Conservation (phyloP, 805 yeast genomes). For the Metschnikowia cubensis region DNA sequence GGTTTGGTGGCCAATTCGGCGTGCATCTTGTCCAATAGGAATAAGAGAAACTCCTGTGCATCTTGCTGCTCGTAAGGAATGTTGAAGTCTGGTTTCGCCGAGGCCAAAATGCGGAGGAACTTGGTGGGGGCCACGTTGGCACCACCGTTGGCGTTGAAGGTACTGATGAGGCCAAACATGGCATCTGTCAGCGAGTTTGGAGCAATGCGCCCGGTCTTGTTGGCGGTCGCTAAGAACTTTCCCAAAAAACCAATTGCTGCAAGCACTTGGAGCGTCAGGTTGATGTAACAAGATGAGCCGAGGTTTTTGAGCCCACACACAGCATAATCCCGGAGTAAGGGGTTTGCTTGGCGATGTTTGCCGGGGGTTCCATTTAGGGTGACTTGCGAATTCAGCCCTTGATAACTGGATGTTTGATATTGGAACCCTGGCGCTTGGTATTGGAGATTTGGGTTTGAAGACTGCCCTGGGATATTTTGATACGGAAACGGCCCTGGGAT, state of each 20-base stretch:
- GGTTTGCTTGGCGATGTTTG: neutral
- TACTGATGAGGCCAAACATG: conserved; percentile 50
- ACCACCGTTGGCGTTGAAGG: conserved; percentile 57
- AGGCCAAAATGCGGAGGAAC: conserved; percentile 50
- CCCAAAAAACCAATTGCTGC: conserved; percentile 53
- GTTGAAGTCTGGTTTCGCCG: conserved; percentile 59
- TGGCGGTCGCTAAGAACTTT: conserved; percentile 42
- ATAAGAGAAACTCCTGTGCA: conserved; percentile 70
- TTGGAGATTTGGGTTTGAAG: no score
- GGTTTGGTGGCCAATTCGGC: conserved; percentile 49
- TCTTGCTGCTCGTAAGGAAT: conserved; percentile 80
- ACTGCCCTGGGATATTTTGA: no score
- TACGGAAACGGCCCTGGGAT: no score
- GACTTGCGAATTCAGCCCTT: neutral
- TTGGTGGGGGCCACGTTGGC: conserved; percentile 61
- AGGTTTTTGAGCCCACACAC: conserved; percentile 62
- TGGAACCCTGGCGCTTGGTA: neutral
- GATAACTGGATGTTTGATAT: no score
- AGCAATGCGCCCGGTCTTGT: neutral
- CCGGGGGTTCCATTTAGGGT: neutral
- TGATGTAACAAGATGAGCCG: conserved; percentile 75
- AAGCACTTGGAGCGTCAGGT: conserved; percentile 67
- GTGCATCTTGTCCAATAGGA: conserved; percentile 63
- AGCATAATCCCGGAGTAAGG: conserved; percentile 35
- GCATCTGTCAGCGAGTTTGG: conserved; percentile 42